Percentiles rank a stretch among this genome's conserved stretches.
Evolutionary conservation across 2,329 filamentous ascomycete genomes (phyloP).

Genomic region (Lachnellula subtilissima): DNA sequence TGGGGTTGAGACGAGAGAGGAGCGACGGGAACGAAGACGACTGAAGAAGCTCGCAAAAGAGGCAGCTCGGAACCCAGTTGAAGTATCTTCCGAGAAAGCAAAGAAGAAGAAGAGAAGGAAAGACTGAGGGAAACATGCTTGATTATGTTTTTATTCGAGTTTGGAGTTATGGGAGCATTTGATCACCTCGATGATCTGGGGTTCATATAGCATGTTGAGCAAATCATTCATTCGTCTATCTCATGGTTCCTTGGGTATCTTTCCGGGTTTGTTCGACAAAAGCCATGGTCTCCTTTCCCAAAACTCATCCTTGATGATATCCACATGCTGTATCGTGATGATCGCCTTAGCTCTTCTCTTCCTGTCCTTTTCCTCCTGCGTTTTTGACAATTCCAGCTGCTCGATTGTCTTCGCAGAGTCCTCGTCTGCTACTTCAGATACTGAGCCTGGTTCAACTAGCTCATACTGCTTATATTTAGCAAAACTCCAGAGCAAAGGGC

Average conservation of each 20-base stretch:
- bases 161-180: slow-evolving; percentile 21
- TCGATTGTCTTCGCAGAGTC: slow-evolving; percentile 46
- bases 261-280: slow-evolving; percentile 68
- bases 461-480: slow-evolving; percentile 53
- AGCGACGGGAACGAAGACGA: slow-evolving; percentile 35
- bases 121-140: slow-evolving; percentile 8
- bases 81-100: slow-evolving; percentile 27
- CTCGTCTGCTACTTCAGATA: slow-evolving; percentile 37
- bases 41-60: slow-evolving; percentile 30
- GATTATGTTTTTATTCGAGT: slow-evolving; percentile 8
- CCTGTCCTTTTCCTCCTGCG: slow-evolving; percentile 76
- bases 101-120: slow-evolving; percentile 30
- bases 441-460: slow-evolving; percentile 52
- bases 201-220: slow-evolving; percentile 11
- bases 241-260: slow-evolving; percentile 54
- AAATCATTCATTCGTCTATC: slow-evolving; percentile 4
- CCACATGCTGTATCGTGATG: slow-evolving; percentile 78
- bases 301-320: slow-evolving; percentile 94
- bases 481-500: background rate
- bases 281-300: slow-evolving; percentile 87
- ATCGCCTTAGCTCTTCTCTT: slow-evolving; percentile 77
- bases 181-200: slow-evolving; percentile 11
- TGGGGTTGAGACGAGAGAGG: slow-evolving; percentile 31
- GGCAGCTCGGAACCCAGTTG: slow-evolving; percentile 11
- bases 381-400: slow-evolving; percentile 60